phyloP scores from a whole-genome alignment of 1,284 basidiomycete species.

The Sanghuangporus baumii region DNA sequence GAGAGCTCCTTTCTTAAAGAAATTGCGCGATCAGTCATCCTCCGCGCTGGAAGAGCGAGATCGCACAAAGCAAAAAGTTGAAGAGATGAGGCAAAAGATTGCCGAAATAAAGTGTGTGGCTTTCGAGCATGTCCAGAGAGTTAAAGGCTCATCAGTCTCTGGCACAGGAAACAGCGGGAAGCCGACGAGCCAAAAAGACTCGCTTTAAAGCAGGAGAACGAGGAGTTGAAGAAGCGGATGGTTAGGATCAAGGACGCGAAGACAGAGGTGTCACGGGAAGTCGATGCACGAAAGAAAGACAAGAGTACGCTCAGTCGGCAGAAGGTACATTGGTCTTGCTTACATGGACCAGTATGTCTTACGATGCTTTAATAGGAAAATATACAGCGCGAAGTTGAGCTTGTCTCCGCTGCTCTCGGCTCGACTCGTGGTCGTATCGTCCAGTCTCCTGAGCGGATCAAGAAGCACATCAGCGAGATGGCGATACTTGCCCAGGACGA shows the following conservation, averaged over 20 bases:
- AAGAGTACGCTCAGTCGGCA: conserved; percentile 51
- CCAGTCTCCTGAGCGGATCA: conserved; percentile 82
- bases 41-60: conserved; percentile 51
- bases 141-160: not conserved
- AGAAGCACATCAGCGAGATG: conserved; percentile 73
- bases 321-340: conserved; percentile 34
- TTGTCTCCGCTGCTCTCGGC: conserved; percentile 51
- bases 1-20: conserved; percentile 52
- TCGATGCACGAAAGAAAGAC: conserved; percentile 65
- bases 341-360: not conserved
- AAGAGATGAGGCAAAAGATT: conserved; percentile 49
- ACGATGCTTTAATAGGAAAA: conserved; percentile 39
- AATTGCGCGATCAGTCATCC: conserved; percentile 56
- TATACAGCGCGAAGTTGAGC: conserved; percentile 51
- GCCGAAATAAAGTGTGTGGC: conserved; percentile 54
- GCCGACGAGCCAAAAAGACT: conserved; percentile 70
- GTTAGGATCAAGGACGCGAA: conserved; percentile 65
- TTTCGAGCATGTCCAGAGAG: not conserved
- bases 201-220: conserved; percentile 55
- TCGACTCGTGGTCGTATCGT: conserved; percentile 71
- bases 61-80: conserved; percentile 44
- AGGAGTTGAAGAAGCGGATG: conserved; percentile 54
- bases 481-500: conserved; percentile 52
- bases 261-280: conserved; percentile 46
- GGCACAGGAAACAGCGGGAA: conserved; percentile 53